Conservation (phyloP, 805 yeast species). For the Candida corydali region DNA sequence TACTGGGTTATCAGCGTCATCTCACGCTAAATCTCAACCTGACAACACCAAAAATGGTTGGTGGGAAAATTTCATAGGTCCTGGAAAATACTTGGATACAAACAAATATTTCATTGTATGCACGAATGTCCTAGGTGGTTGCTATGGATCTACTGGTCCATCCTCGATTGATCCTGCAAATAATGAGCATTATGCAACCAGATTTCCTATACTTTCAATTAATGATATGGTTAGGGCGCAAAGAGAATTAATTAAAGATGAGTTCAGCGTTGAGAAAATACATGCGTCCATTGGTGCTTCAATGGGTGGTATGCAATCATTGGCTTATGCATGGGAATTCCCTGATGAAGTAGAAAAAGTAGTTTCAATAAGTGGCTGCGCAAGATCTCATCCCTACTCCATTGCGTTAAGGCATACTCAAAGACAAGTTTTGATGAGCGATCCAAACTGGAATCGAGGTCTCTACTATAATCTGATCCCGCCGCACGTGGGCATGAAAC, state of each 20-base stretch:
- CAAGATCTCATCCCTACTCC: conserved; percentile 89
- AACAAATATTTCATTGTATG: conserved; percentile 78
- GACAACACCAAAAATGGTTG: conserved; percentile 75
- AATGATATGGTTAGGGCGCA: conserved; percentile 93
- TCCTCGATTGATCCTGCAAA: conserved; percentile 72
- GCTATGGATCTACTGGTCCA: conserved; percentile 95
- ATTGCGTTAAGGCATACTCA: conserved; percentile 93
- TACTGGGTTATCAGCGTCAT: conserved; percentile 89
- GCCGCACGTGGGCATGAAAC: conserved; percentile 93
- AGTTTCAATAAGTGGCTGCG: conserved; percentile 86
- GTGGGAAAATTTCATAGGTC: conserved; percentile 96
- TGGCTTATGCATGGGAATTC: conserved; percentile 82
- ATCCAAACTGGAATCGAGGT: conserved; percentile 92
- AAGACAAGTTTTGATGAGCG: conserved; percentile 90
- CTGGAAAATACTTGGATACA: conserved; percentile 76
- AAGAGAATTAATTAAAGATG: conserved; percentile 57
- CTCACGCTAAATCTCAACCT: conserved; percentile 83
- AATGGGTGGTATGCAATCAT: conserved; percentile 98
- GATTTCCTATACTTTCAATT: conserved; percentile 81
- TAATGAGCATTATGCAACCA: conserved; percentile 67
- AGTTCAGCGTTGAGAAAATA: conserved; percentile 58
- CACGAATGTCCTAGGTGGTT: conserved; percentile 90
- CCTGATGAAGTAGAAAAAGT: conserved; percentile 71
- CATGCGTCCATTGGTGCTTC: conserved; percentile 86
- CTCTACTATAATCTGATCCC: conserved; percentile 75